These are phyloP conservation scores for Salisapilia sapeloensis DNA, from an alignment of 352 stramenopile species.

Conservation along the genomic window DNA sequence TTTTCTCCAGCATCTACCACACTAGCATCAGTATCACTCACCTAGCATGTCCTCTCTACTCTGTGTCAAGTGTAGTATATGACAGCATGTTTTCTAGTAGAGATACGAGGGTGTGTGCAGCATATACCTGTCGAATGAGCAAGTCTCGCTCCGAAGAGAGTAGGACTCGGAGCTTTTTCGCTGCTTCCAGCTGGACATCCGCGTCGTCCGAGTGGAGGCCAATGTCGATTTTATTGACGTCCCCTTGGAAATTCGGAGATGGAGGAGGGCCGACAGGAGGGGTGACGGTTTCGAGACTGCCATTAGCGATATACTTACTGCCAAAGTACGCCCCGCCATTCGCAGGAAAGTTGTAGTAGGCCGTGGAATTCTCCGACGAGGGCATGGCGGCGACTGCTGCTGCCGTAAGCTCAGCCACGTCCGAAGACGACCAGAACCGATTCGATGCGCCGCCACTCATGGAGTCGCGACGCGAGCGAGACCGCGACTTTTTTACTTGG, in stretches of 20 bases:
- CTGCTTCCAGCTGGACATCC: constrained; percentile 65
- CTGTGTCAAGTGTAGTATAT: background rate
- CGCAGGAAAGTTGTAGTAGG: background rate
- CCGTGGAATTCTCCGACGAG: no score
- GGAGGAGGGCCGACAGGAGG: background rate
- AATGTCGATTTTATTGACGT: constrained; percentile 68
- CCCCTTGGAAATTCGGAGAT: constrained; percentile 52
- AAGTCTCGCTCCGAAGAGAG: constrained; percentile 71
- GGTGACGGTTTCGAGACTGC: no score
- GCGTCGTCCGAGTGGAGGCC: constrained; percentile 69
- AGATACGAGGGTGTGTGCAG: no score
- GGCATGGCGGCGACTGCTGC: constrained; percentile 49
- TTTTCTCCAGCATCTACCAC: constrained; percentile 75
- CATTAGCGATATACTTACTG: no score
- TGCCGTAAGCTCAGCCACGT: constrained; percentile 62
- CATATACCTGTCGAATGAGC: constrained; percentile 70
- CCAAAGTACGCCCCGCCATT: background rate
- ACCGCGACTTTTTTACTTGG: no score
- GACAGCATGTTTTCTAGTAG: no score
- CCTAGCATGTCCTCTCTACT: background rate
- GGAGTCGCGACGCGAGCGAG: no score
- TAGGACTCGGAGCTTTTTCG: constrained; percentile 76
- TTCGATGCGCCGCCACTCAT: constrained; percentile 37
- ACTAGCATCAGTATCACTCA: background rate
- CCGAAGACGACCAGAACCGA: constrained; percentile 49